Conservation (phyloP, 1,284 basidiomycete genomes). For the Cerioporus squamosus region DNA sequence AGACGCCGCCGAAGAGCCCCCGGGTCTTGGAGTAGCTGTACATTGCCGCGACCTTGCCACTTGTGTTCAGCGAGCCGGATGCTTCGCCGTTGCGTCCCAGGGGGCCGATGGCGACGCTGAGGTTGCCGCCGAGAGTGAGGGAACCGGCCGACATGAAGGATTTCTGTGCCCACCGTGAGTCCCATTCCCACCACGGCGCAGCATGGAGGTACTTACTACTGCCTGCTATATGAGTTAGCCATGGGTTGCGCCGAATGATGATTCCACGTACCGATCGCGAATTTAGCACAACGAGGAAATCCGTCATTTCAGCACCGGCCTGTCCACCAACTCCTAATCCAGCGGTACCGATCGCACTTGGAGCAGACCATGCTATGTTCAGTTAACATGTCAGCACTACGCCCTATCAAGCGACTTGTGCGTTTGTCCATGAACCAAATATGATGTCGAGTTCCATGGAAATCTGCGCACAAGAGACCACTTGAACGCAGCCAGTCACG, state of each 20-base stretch:
- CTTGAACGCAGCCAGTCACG: background rate
- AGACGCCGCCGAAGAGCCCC: slow-evolving; percentile 86
- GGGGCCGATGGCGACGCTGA: slow-evolving; percentile 92
- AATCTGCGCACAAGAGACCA: too few species aligned
- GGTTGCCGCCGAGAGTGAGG: slow-evolving; percentile 91
- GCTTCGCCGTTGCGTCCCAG: slow-evolving; percentile 96
- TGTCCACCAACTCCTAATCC: slow-evolving; percentile 91
- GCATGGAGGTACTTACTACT: slow-evolving; percentile 49
- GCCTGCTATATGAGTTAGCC: slow-evolving; percentile 46
- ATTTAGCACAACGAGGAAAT: slow-evolving; percentile 94
- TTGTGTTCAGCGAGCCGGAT: slow-evolving; percentile 83
- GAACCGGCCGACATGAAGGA: slow-evolving; percentile 97
- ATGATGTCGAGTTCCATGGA: too few species aligned
- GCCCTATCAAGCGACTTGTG: background rate
- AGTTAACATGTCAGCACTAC: background rate
- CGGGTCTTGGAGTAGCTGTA: slow-evolving; percentile 96
- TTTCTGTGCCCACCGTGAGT: slow-evolving; percentile 46
- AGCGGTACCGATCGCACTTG: slow-evolving; percentile 94
- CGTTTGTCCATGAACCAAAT: background rate
- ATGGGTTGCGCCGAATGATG: too few species aligned
- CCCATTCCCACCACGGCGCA: background rate
- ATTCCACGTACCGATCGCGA: slow-evolving; percentile 57
- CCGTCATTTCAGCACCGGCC: slow-evolving; percentile 88
- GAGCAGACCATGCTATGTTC: slow-evolving; percentile 92
- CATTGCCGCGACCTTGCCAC: slow-evolving; percentile 93